Evolutionary conservation across 1,284 basidiomycete species (phyloP).

Genomic region (Quambalaria eucalypti): DNA sequence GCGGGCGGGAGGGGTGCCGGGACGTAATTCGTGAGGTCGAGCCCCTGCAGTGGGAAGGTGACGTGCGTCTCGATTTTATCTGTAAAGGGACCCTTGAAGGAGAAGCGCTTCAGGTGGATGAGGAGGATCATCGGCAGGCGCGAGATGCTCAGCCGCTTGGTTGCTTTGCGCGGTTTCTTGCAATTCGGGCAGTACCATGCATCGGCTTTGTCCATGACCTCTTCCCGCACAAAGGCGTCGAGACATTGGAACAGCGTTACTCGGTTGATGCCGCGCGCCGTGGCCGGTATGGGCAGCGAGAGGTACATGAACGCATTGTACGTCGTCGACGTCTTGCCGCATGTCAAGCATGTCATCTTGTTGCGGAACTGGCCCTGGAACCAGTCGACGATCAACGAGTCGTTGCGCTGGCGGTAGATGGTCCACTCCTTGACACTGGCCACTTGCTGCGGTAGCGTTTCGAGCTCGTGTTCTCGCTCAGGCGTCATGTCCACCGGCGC

Average conservation of each 20-base stretch:
- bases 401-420: constrained; percentile 41
- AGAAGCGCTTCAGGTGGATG: constrained; percentile 93
- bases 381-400: constrained; percentile 18
- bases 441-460: constrained; percentile 72
- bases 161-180: constrained; percentile 71
- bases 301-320: constrained; percentile 60
- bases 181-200: constrained; percentile 86
- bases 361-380: constrained; percentile 43
- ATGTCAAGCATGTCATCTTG: constrained; percentile 41
- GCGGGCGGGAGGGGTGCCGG: constrained; percentile 53
- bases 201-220: constrained; percentile 84
- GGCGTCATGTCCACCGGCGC: constrained; percentile 36
- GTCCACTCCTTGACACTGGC: constrained; percentile 54
- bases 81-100: constrained; percentile 80
- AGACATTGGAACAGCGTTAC: constrained; percentile 72
- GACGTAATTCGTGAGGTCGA: constrained; percentile 87
- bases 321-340: constrained; percentile 74
- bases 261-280: constrained; percentile 53
- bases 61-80: constrained; percentile 59
- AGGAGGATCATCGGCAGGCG: constrained; percentile 77
- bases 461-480: constrained; percentile 47
- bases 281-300: constrained; percentile 35
- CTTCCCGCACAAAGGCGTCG: constrained; percentile 80
- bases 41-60: constrained; percentile 62
- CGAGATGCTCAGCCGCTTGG: constrained; percentile 75